phyloP scores from a whole-genome alignment of 2,329 filamentous ascomycete genomes.

The Paraphoma chrysanthemicola region DNA sequence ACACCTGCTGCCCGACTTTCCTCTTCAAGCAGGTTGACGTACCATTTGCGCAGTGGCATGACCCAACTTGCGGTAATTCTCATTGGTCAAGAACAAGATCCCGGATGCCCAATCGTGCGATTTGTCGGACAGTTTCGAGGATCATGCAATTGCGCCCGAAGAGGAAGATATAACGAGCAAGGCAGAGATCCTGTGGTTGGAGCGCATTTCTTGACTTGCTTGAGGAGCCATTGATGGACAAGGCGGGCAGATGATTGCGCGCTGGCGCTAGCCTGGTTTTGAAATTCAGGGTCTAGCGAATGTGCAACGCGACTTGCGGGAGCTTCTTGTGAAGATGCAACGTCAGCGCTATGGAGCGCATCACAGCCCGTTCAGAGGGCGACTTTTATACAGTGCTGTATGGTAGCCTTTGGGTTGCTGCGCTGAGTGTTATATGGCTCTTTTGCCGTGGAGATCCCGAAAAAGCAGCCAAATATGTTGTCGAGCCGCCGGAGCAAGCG shows the following conservation, averaged over 20 bases:
- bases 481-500: constrained; percentile 68
- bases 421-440: constrained; percentile 31
- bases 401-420: constrained; percentile 27
- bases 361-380: constrained; percentile 32
- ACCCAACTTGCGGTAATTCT: background rate
- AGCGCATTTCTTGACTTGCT: background rate
- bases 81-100: background rate
- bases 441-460: constrained; percentile 44
- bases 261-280: constrained; percentile 5
- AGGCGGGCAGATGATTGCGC: constrained; percentile 1
- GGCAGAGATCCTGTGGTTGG: background rate
- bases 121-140: background rate
- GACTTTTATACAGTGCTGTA: constrained; percentile 24
- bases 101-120: background rate
- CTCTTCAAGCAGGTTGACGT: background rate
- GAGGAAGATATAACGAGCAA: background rate
- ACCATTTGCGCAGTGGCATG: background rate
- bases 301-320: background rate
- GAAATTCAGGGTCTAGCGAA: constrained; percentile 14
- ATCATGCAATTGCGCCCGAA: background rate
- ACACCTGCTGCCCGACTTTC: background rate
- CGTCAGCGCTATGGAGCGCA: constrained; percentile 32
- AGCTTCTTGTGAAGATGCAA: constrained; percentile 1
- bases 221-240: background rate
- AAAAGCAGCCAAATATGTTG: constrained; percentile 63